Base-by-base conservation (phyloP, 1,284 basidiomycete genomes). In the Apiotrichum porosum region DNA sequence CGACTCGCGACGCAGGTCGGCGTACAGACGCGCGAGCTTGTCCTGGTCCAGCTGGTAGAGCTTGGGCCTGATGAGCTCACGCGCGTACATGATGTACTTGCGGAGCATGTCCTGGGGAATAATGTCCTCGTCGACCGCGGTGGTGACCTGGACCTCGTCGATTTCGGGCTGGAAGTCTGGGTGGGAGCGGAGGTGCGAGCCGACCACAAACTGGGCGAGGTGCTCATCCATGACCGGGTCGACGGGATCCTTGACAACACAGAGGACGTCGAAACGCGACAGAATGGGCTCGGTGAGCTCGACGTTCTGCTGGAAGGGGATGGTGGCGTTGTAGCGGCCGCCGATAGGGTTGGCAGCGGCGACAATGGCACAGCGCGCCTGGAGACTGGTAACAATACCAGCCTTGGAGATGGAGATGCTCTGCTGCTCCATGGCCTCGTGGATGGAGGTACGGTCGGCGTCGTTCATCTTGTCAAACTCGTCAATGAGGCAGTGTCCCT, bases 401-500 rank as follows among this genome's bases (percentile, higher is more conserved):
- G 94, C 95, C 69, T 99, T 99, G 34, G 92, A 93, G 60, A 99
- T 97, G 1, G 94, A 97, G 62, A 99, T 99, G n/a, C 88, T 87
- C 69, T 99, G 94, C 74, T 99, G 94, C 72, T 99, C 94, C 94
- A 99, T 99, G 2, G 95, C 95, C 73, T 99, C 94, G 77, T 98
- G 95, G 63, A 98, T 98, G 8, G 92, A 97, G 12, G 94, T 97
- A 57, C 92, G 80, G 73, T 93, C 90, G 26, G 89, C 83, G 64
- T 98, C 94, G 76, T 98, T 98, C 94, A 99, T 99, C 79, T 99
- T 99, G 79, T 99, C 94, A 71, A 99, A 99, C 75, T 98, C 95
- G 75, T 99, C 94, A 61, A 99, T 99, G 28, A 98, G 78, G 65
- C 95, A 98, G 31, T 88, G 89, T n/a, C 94, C 94, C 76, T 97